Conservation (phyloP, 1,139 yeast genomes). For the Hyphopichia burtonii region DNA sequence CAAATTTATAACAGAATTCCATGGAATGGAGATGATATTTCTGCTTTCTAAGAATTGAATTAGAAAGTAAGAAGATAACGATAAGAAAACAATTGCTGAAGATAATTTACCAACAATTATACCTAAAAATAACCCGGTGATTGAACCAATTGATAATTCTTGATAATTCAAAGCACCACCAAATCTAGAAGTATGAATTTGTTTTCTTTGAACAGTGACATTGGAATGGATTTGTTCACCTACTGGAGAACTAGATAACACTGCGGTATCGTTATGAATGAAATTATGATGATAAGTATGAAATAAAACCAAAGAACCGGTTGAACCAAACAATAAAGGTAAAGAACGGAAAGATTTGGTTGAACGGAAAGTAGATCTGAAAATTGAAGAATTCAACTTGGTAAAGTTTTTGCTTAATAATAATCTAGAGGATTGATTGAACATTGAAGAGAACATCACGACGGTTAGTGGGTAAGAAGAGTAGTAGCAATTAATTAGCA, state of each 20-base stretch:
- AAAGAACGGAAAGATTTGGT: not conserved
- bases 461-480: not conserved
- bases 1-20: conserved; percentile 44
- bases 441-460: not conserved
- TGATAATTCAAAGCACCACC: conserved; percentile 53
- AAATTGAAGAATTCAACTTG: not conserved
- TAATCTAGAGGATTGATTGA: conserved; percentile 1
- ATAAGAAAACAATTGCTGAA: conserved; percentile 52
- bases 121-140: conserved; percentile 64
- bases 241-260: not conserved
- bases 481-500: too few relatives aligned
- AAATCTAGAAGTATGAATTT: conserved; percentile 18
- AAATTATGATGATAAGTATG: not conserved
- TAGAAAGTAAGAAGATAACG: conserved; percentile 51
- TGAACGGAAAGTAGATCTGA: not conserved
- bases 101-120: conserved; percentile 65
- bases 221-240: conserved; percentile 1
- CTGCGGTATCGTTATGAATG: conserved; percentile 9
- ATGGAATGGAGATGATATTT: conserved; percentile 52
- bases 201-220: not conserved
- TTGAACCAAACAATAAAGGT: conserved; percentile 5
- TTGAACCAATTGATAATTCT: conserved; percentile 67
- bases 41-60: conserved; percentile 61
- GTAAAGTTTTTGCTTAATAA: not conserved
- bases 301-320: conserved; percentile 4